Base-by-base conservation (phyloP, 345 rosid species). In the Citrus maxima region DNA sequence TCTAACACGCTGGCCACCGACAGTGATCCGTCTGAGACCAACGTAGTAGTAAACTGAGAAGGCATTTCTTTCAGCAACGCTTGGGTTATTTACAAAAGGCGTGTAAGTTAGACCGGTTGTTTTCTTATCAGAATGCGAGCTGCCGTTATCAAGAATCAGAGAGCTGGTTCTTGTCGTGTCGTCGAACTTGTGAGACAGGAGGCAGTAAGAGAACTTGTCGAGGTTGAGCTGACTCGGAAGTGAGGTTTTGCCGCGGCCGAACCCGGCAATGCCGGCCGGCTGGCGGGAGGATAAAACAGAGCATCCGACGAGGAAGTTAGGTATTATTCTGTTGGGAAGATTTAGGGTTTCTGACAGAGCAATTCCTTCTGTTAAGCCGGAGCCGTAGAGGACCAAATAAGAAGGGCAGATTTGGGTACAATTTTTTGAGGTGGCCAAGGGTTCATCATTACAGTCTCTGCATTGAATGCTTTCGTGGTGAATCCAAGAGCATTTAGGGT, bases 401-500 rank as follows among this genome's bases (percentile, higher is more conserved):
- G 84, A 81, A 10, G 90, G 87, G 46, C 87, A 87, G 59, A 66
- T 66, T 69, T 85, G 85, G 24, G 86, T 63, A 40, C 87, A 85
- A 24, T 72, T 80, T 66, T 10, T 42, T 3, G 70, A 32, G 19
- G 6, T 62, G 51, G 51, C 16, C 51, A 46, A 46, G 35, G 27
- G 27, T 22, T 51, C 28, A 27, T 19, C 35, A 14, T 18, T n/a
- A 28, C 82, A 85, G 10, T 77, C 76, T 51, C 32, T 49, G 35
- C 86, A 85, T 25, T 61, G 65, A 4, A 40, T 1, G 55, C 67
- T 34, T 2, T 10, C 9, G 55, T 55, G 80, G 76, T 85, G 86
- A 77, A 87, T 60, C 87, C 87, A 85, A n/a, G 84, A 73, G 73
- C 90, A 85, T 71, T 85, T 85, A 51, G 85, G 90, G 77, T 82